These are phyloP conservation scores for Triangularia verruculosa DNA, from an alignment of 2,329 filamentous ascomycete genomes.

Conservation along the genomic window DNA sequence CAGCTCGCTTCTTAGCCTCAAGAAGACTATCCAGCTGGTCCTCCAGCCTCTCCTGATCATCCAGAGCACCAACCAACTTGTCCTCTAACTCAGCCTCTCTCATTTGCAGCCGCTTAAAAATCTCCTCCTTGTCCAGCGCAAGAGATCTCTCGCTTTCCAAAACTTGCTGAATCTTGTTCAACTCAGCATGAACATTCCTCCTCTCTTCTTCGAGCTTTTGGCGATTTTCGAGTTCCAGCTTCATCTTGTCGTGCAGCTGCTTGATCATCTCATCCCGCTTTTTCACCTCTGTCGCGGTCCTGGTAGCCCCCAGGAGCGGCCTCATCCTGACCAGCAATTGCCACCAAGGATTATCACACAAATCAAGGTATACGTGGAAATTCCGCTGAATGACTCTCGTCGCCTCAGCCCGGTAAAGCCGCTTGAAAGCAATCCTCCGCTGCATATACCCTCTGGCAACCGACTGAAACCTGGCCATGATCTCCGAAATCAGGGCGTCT, in stretches of 20 bases:
- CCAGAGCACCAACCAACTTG: slow-evolving; percentile 85
- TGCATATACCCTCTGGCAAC: slow-evolving; percentile 87
- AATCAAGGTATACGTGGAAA: slow-evolving; percentile 84
- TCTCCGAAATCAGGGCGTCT: slow-evolving; percentile 86
- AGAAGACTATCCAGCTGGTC: slow-evolving; percentile 89
- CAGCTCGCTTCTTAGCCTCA: slow-evolving; percentile 81
- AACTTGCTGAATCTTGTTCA: slow-evolving; percentile 86
- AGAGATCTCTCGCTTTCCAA: slow-evolving; percentile 94
- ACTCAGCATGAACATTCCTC: slow-evolving; percentile 79
- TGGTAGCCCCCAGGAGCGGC: slow-evolving; percentile 85
- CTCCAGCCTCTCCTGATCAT: slow-evolving; percentile 91
- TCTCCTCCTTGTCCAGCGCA: slow-evolving; percentile 96
- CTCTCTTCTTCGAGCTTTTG: slow-evolving; percentile 87
- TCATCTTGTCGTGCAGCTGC: slow-evolving; percentile 79
- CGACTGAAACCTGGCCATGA: slow-evolving; percentile 91
- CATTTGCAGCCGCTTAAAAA: slow-evolving; percentile 91
- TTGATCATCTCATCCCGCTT: slow-evolving; percentile 92
- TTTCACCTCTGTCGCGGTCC: slow-evolving; percentile 90
- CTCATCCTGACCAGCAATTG: slow-evolving; percentile 92
- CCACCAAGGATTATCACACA: slow-evolving; percentile 97
- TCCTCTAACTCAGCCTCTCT: slow-evolving; percentile 92
- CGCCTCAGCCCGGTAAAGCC: slow-evolving; percentile 89
- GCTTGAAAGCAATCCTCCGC: slow-evolving; percentile 84
- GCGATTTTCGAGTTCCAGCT: slow-evolving; percentile 68
- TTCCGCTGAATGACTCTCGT: slow-evolving; percentile 93